Base-by-base conservation (phyloP, 345 rosid genomes). In the Syzygium aqueum region DNA sequence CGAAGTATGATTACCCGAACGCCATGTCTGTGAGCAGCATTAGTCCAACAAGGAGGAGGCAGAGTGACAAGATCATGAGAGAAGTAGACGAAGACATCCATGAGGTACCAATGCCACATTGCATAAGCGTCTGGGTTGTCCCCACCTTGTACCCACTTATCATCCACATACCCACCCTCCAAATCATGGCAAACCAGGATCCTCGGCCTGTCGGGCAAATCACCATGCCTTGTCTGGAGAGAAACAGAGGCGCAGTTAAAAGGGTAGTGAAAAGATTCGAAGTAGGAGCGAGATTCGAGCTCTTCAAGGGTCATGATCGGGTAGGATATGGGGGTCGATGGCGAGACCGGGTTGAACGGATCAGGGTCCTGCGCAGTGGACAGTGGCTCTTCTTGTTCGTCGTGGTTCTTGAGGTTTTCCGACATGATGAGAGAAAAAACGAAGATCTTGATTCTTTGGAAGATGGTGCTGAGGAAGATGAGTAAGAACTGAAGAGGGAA, bases 21-120 rank as follows among this genome's bases (percentile, higher is more conserved):
- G 5, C 99, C 99, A 89, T 96, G 98, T 63, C 91, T 93, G 63
- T 96, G 98, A 91, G 98, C 99, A 86, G 98, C 90, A 85, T 96
- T 97, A 28, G 93, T 94, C 99, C 98, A 97, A 67, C 97, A 93
- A 85, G 99, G 98, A 85, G 99, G 98, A 17, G 98, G 98, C 91
- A 97, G 84, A 28, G 98, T 94, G n/a, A 95, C 95, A 86, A 97
- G 87, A 84, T 87, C 77, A 88, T 97, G 98, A 6, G 99, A 93
- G 85, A 97, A 97, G 85, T 96, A 95, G 56, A 97, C 97, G 80
- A 95, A 97, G 61, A 97, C 84, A 84, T 97, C 98, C 90, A 97
- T 94, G 94, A 96, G 92, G 86, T 96, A 90, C 99, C 99, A 96
- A 91, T 97, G 98, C 98, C 98, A 92, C 49, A 96, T 91, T 84